Conservation (phyloP, 345 rosid genomes). For the Aquilaria malaccensis region DNA sequence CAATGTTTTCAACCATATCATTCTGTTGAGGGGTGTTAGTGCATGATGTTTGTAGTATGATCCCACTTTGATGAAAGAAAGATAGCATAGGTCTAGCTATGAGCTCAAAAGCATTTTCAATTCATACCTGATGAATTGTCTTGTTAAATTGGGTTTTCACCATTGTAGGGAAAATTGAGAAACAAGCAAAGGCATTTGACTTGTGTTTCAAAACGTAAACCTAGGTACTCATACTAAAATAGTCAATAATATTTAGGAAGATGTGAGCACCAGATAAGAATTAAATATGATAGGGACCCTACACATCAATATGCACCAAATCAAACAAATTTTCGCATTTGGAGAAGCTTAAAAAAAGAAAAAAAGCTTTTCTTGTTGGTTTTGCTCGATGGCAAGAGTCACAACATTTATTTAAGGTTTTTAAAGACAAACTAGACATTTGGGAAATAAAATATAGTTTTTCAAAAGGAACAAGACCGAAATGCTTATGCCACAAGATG, state of each 20-base stretch:
- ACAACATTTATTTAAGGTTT: too few species aligned
- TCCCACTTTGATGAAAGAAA: neutral
- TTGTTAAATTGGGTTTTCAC: neutral
- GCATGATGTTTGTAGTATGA: neutral
- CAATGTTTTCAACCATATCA: neutral
- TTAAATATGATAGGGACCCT: neutral
- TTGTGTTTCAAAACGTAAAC: neutral
- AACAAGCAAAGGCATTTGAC: neutral
- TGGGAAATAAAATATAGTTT: too few species aligned
- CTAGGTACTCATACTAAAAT: neutral
- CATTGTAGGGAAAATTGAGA: neutral
- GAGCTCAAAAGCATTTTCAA: neutral
- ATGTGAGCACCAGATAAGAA: neutral
- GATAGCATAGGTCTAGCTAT: neutral
- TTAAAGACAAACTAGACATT: neutral
- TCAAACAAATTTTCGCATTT: neutral
- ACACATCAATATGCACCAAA: neutral
- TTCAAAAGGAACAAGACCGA: neutral
- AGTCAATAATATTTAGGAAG: neutral
- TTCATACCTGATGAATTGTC: neutral
- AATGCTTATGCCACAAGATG: neutral
- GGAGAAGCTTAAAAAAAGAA: too few species aligned
- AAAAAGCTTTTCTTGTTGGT: neutral
- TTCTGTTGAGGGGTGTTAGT: neutral
- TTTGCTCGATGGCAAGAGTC: too few species aligned